These are phyloP conservation scores for Epichloe sp. DNA, from an alignment of 2,329 filamentous ascomycete species.

Conservation along the genomic window DNA sequence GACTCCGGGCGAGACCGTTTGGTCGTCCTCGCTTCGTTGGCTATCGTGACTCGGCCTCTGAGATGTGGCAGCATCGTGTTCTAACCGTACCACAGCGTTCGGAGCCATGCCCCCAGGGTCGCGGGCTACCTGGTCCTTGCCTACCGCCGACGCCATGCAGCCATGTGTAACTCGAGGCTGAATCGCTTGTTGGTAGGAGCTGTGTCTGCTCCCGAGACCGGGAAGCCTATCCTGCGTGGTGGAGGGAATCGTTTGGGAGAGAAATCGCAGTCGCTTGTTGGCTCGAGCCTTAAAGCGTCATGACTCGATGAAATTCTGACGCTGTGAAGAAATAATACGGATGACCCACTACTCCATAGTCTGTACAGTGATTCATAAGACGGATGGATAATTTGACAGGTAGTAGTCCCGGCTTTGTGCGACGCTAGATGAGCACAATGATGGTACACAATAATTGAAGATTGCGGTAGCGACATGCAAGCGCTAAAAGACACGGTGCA, in stretches of 20 bases:
- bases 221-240: neutral
- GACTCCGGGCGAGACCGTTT: conserved; percentile 10
- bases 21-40: conserved; percentile 5
- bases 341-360: neutral
- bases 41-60: conserved; percentile 6
- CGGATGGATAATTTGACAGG: too few species aligned
- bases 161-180: conserved; percentile 12
- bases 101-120: neutral
- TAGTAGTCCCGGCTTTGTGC: too few species aligned
- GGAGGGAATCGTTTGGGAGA: neutral
- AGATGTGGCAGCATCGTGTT: neutral
- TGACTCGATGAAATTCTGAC: too few species aligned
- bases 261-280: too few species aligned
- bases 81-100: neutral
- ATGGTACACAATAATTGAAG: too few species aligned
- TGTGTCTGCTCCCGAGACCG: neutral
- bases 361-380: neutral
- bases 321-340: neutral
- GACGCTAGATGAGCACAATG: too few species aligned
- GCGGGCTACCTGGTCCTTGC: conserved; percentile 12
- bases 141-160: conserved; percentile 22
- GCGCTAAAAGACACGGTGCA: neutral
- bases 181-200: conserved; percentile 5
- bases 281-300: neutral
- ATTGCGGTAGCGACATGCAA: neutral